Evolutionary conservation across 192 early-diverging fungal genomes (phyloP).

Genomic region (Piromyces sp.): DNA sequence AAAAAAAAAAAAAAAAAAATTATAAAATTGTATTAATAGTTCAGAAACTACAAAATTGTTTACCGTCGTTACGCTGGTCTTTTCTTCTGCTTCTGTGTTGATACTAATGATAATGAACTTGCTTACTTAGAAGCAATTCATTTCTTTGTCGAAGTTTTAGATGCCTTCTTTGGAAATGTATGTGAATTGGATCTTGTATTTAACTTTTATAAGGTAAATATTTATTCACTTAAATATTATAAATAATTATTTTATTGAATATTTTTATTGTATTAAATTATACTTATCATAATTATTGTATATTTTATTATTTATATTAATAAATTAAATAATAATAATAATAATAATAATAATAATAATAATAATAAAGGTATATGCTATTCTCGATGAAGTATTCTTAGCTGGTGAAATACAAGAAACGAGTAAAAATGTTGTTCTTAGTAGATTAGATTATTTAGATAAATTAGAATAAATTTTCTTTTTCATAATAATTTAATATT

Average conservation of each 20-base stretch:
- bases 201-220: conserved; percentile 75
- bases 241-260: too few relatives aligned
- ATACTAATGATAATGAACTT: conserved; percentile 95
- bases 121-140: conserved; percentile 92
- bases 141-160: conserved; percentile 96
- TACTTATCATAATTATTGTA: too few relatives aligned
- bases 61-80: conserved; percentile 88
- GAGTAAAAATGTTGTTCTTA: conserved; percentile 25
- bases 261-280: too few relatives aligned
- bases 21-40: conserved; percentile 21
- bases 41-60: conserved; percentile 93
- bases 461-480: conserved; percentile 17
- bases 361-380: conserved; percentile 60
- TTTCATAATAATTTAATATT: too few relatives aligned
- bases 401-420: conserved; percentile 98
- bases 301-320: background rate
- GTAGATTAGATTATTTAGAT: conserved; percentile 26
- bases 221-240: too few relatives aligned
- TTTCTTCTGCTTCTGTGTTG: conserved; percentile 97
- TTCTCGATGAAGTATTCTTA: conserved; percentile 93
- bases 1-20: too few relatives aligned
- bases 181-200: conserved; percentile 97
- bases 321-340: conserved; percentile 1
- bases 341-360: background rate
- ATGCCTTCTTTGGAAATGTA: conserved; percentile 95